A percentile compares a stretch with the other conserved stretches of the same genome.
These are phyloP conservation scores for Clonostachys rhizophaga DNA, from an alignment of 2,329 filamentous ascomycete species.

Conservation along the genomic window DNA sequence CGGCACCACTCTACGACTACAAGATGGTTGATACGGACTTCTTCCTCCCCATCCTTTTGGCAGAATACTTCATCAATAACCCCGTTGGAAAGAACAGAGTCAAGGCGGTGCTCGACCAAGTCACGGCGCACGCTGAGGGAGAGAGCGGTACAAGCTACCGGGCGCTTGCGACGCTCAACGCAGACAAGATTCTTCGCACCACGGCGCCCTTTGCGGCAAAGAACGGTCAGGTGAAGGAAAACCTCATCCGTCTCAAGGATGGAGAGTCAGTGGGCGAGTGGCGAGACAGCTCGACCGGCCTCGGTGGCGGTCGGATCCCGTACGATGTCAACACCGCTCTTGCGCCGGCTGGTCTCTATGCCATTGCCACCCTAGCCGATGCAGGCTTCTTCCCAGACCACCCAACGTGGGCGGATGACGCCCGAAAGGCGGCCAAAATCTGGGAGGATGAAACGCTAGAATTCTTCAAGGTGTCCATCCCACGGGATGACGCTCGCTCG, in stretches of 20 bases:
- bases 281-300: constrained; percentile 55
- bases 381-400: constrained; percentile 45
- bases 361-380: constrained; percentile 46
- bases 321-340: constrained; percentile 63
- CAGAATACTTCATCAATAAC: constrained; percentile 51
- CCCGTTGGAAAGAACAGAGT: constrained; percentile 27
- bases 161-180: constrained; percentile 44
- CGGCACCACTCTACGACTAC: constrained; percentile 49
- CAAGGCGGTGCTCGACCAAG: constrained; percentile 40
- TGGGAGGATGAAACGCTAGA: constrained; percentile 58
- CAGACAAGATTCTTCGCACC: constrained; percentile 52
- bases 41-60: constrained; percentile 52
- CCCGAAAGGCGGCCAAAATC: constrained; percentile 46
- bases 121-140: constrained; percentile 26
- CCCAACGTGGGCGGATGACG: constrained; percentile 35
- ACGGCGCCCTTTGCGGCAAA: constrained; percentile 44
- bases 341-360: constrained; percentile 54
- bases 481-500: constrained; percentile 31
- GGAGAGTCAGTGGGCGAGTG: constrained; percentile 54
- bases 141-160: constrained; percentile 41
- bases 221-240: constrained; percentile 40
- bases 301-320: constrained; percentile 58
- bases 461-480: constrained; percentile 47
- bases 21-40: constrained; percentile 62
- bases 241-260: constrained; percentile 53